Evolutionary conservation across 2,329 filamentous ascomycete genomes (phyloP), one percentile per base, ranked within the genome.

Genomic region (Colletotrichum liriopes): DNA sequence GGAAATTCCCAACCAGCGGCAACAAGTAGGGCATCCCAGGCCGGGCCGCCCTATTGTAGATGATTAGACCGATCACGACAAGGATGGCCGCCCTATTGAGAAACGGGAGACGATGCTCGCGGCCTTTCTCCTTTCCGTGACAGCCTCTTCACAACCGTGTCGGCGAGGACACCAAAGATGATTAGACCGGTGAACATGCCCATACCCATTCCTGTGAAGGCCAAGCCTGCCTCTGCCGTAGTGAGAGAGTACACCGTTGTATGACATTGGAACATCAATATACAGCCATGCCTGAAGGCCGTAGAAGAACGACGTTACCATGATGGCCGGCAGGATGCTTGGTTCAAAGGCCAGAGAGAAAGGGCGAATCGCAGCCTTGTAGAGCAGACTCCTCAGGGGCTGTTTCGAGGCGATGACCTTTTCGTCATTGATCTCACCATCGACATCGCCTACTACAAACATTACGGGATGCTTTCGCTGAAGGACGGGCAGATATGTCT

Each of bases 231-330:
- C 43, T 63, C 45, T 20, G 26, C 41, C 49, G 51, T 71, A 23
- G 39, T 66, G 62, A 66, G 70, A 37, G 32, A 43, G n/a, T 59
- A 67, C 5, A 63, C 62, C 7, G 41, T 18, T 61, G 67, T 71
- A 8, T 45, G 56, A 59, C 61, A 63, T 71, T 12, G 71, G 62
- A 9, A 73, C 52, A 9, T 71, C 67, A 26, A 73, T 71, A 6
- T 62, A 71, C 59, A 62, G 26, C 67, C 56, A 63, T 8, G 66
- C 67, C 16, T 71, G 62, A 16, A 71, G 67, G 20, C 62, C 61
- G 41, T 66, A 66, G 62, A 66, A 73, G 43, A 66, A 73, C n/a
- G 66, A 60, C 5, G 16, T 70, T 20, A 65, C 55, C 41, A 62
- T 12, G 35, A 61, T 71, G 8, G 60, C 70, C 1, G 49, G 55